Conservation (phyloP, 305 asterid genomes). For the Striga hermonthica region DNA sequence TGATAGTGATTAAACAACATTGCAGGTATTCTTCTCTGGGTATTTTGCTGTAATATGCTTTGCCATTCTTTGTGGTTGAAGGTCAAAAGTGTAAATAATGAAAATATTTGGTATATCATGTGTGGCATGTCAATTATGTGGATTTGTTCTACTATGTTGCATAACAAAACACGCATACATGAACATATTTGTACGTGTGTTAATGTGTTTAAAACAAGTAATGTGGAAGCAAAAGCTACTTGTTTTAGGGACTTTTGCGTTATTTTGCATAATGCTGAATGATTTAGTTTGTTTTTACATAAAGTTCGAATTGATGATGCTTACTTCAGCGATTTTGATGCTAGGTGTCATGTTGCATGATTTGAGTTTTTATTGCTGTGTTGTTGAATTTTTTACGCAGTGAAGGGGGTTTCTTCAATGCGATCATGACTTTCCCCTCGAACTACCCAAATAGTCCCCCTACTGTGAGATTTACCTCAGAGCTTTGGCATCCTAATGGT, state of each 20-base stretch:
- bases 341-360: slow-evolving; percentile 11
- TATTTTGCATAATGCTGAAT: neutral
- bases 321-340: neutral
- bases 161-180: neutral
- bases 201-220: neutral
- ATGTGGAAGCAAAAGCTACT: slow-evolving; percentile 1
- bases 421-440: slow-evolving; percentile 89
- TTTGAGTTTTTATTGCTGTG: slow-evolving; percentile 30
- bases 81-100: neutral
- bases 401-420: slow-evolving; percentile 98
- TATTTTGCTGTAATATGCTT: neutral
- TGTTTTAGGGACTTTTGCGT: neutral
- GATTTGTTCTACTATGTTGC: neutral
- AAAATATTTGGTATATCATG: neutral
- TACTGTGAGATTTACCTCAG: slow-evolving; percentile 88
- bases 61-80: neutral
- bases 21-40: neutral
- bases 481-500: slow-evolving; percentile 99
- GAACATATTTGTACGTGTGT: neutral
- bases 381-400: slow-evolving; percentile 52
- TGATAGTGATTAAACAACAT: neutral
- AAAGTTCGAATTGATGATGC: neutral
- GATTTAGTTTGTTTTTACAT: slow-evolving; percentile 10
- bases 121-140: neutral
- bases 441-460: slow-evolving; percentile 99